Base-by-base conservation (phyloP, 2,329 filamentous ascomycete genomes). In the Cyphellophora attinorum region DNA sequence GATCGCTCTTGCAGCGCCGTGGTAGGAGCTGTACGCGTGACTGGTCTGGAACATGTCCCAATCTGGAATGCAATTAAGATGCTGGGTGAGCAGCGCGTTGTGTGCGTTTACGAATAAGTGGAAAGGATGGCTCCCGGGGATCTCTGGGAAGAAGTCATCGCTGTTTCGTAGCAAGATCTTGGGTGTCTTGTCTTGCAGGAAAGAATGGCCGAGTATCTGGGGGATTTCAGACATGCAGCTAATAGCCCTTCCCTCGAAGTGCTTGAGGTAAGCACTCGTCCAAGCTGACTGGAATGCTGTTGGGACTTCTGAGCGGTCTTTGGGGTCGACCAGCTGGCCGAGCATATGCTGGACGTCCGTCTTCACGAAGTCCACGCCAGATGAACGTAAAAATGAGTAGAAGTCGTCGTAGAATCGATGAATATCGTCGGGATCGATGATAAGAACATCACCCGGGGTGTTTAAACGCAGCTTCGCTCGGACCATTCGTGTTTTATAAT, bases 221-320 rank as follows among this genome's bases (percentile, higher is more conserved):
- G 91, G 91, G 3, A 80, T 73, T 56, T 91, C 83, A 0, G 86
- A 91, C 88, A 96, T 96, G 75, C 89, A 96, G 3, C 84, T 89
- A 33, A 95, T 93, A 4, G 79, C 75, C 47, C 78, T 80, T 31
- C 72, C 75, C 48, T 76, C 74, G 52, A 98, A 91, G 53, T 93
- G 72, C 8, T 79, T 79, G 6, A 93, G 69, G 6, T 79, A 76
- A 2, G 83, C 76, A 34, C 85, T 72, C 2, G 74, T 78, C 88
- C 88, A 96, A 5, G 84, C 82, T 53, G 93, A 84, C 43, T 91
- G 79, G 49, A 94, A 95, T 3, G 77, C 64, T 5, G 70, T 71
- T 30, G 78, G 85, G 21, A 95, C 72, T 6, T 74, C 67, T 19
- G 76, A 72, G n/a, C 89, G 77, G 50, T 77, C 73, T 11, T 72